Conservation (phyloP, 2,329 filamentous ascomycete genomes). For the Aspergillus tubingensis region DNA sequence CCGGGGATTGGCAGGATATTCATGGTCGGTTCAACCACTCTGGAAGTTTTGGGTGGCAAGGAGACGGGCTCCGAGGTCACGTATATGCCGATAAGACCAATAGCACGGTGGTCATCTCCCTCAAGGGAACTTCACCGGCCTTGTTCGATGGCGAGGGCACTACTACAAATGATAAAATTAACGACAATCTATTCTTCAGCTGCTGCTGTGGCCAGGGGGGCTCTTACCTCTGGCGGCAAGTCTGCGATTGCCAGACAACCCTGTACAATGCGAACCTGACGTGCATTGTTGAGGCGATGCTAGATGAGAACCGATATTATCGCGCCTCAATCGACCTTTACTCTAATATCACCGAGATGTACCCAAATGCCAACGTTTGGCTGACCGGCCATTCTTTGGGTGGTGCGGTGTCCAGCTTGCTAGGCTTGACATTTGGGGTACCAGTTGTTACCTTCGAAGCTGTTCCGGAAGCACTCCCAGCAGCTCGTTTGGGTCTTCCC, state of each 20-base stretch:
- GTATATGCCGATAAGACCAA: constrained; percentile 87
- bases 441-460: constrained; percentile 93
- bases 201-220: constrained; percentile 96
- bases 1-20: constrained; percentile 81
- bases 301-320: constrained; percentile 87
- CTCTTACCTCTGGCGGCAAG: constrained; percentile 84
- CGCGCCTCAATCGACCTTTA: constrained; percentile 85
- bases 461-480: constrained; percentile 85
- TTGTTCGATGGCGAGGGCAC: constrained; percentile 97
- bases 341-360: constrained; percentile 85
- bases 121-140: constrained; percentile 88
- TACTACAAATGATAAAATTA: constrained; percentile 95
- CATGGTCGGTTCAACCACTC: constrained; percentile 79
- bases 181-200: constrained; percentile 97
- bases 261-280: constrained; percentile 92
- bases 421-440: constrained; percentile 87
- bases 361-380: constrained; percentile 84
- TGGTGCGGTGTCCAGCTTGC: constrained; percentile 81
- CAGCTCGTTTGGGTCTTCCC: constrained; percentile 79
- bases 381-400: constrained; percentile 89
- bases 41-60: constrained; percentile 88
- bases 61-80: constrained; percentile 85
- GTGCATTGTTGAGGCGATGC: constrained; percentile 74
- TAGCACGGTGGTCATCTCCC: constrained; percentile 81
- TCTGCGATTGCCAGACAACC: constrained; percentile 86